phyloP scores from a whole-genome alignment of 208 protist species.

The Crithidia acanthocephali region DNA sequence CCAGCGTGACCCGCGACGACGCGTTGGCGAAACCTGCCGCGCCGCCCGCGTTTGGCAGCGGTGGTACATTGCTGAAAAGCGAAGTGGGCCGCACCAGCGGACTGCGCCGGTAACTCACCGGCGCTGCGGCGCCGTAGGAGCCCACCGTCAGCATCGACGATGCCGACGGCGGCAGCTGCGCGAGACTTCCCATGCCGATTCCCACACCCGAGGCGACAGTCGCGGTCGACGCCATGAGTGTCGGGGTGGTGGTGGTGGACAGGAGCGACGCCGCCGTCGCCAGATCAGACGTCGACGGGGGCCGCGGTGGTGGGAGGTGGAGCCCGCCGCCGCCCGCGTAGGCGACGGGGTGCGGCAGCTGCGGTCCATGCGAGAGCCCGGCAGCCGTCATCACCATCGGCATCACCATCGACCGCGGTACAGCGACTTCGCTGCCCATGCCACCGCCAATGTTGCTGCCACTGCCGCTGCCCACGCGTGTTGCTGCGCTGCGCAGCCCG shows the following conservation, averaged over 20 bases:
- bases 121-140: conserved; percentile 14
- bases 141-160: conserved; percentile 12
- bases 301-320: not conserved
- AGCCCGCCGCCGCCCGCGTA: not conserved
- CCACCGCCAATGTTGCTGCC: not conserved
- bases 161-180: not conserved
- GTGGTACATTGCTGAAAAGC: conserved; percentile 8
- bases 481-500: not conserved
- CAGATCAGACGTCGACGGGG: conserved; percentile 3
- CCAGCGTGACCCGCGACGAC: not conserved
- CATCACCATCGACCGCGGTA: not conserved
- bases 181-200: not conserved
- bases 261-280: not conserved
- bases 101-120: conserved; percentile 12
- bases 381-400: not conserved
- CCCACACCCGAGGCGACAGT: not conserved
- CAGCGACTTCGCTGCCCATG: not conserved
- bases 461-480: not conserved
- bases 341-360: not conserved
- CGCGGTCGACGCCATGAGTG: not conserved
- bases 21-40: not conserved
- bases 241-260: not conserved
- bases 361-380: not conserved
- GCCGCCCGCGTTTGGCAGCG: not conserved
- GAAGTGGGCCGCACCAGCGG: conserved; percentile 11